Evolutionary conservation across 257 asterid genomes (phyloP).

Genomic region (Scutellaria minor): DNA sequence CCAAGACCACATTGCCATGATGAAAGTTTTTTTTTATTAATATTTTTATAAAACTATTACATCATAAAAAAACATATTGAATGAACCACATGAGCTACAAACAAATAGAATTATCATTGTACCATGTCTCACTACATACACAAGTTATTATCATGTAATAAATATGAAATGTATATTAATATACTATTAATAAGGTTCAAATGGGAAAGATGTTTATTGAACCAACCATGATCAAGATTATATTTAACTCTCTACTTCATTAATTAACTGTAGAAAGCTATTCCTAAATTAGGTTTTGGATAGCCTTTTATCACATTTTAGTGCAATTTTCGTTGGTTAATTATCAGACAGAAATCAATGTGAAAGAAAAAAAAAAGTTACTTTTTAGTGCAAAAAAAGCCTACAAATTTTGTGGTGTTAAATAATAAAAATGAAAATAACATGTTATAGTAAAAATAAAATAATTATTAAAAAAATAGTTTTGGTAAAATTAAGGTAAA

Average conservation of each 20-base stretch:
- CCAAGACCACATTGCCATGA: too few relatives aligned
- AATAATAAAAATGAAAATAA: neutral
- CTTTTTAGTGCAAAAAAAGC: too few relatives aligned
- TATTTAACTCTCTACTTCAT: neutral
- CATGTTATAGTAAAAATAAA: neutral
- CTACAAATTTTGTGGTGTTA: too few relatives aligned
- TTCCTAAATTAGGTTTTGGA: neutral
- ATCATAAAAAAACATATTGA: too few relatives aligned
- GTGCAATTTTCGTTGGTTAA: neutral
- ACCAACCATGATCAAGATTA: neutral
- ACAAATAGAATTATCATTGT: too few relatives aligned
- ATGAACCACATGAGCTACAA: too few relatives aligned
- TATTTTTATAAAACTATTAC: too few relatives aligned
- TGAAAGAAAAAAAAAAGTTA: neutral
- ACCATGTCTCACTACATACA: too few relatives aligned
- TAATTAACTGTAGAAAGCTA: slow-evolving; percentile 18
- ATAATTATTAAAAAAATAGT: neutral
- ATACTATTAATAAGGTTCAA: neutral
- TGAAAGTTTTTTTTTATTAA: too few relatives aligned
- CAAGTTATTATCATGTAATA: neutral
- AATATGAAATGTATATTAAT: neutral
- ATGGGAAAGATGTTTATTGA: neutral
- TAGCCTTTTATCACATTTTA: neutral
- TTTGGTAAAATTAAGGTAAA: slow-evolving; percentile 21
- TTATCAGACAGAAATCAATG: neutral